Evolutionary conservation across 2,329 filamentous ascomycete species (phyloP), one percentile per base, ranked within the genome.

Genomic region (Microdochium trichocladiopsis): DNA sequence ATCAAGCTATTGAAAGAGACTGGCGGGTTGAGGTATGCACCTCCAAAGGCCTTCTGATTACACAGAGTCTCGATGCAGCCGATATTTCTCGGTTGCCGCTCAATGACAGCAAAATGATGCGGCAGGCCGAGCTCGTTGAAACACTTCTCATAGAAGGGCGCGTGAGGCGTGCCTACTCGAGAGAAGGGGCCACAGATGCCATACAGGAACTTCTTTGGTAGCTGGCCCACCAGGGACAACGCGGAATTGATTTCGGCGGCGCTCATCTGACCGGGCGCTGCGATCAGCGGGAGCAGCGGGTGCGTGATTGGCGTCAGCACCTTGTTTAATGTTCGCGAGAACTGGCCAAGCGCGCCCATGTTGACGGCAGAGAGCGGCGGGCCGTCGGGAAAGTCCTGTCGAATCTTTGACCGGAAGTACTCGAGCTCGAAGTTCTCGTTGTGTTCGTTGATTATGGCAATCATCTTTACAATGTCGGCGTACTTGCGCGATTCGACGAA

Each of bases 341-440:
- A 81, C 63, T 95, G 90, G 11, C 90, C 90, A n/a, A 84, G 82
- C 60, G 89, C 85, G 24, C 88, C 88, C 88, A 94, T 94, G 67
- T 94, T 94, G 58, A 95, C 82, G 6, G 87, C 89, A 2, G 89
- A 94, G 31, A 95, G 76, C 1, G 88, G 87, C 10, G 89, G 88
- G 9, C 78, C 76, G 56, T 86, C 77, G 0, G 86, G 79, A 57
- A 87, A 85, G 56, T 86, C 82, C 25, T 79, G 73, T 61, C 83
- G 83, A 64, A 94, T 85, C 57, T 84, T 80, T 11, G 88, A 90
- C 25, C 90, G 84, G 70, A 95, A 95, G 68, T 92, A 92, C 67
- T 95, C 90, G 31, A 95, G 78, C 70, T 95, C 89, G 64, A 95
- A 94, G 68, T 95, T 94, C 60, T 92, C 89, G 63, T 91, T 89